phyloP scores from a whole-genome alignment of 805 yeast genomes.

The Yarrowia divulgata region DNA sequence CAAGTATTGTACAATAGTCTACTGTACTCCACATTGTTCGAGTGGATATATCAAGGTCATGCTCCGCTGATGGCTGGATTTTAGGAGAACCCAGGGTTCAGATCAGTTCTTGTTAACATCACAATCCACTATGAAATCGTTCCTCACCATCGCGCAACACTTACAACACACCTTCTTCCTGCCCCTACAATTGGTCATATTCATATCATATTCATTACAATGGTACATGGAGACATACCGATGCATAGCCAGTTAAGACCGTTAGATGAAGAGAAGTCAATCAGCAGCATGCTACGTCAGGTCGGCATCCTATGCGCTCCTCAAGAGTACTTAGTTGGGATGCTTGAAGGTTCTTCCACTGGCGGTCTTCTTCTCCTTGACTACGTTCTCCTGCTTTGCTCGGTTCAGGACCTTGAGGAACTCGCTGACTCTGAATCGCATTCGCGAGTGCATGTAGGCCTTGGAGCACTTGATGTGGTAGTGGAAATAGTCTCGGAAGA shows the following conservation, averaged over 20 bases:
- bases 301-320: background rate
- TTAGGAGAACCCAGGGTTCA: no score
- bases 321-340: background rate
- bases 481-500: constrained; percentile 96
- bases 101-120: no score
- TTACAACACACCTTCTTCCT: no score
- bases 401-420: constrained; percentile 94
- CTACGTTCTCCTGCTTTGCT: constrained; percentile 92
- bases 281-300: background rate
- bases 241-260: constrained; percentile 4
- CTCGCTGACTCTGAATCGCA: constrained; percentile 94
- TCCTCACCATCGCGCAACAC: no score
- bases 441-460: constrained; percentile 97
- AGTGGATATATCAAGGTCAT: no score
- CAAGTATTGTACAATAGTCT: no score
- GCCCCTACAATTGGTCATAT: background rate
- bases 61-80: no score
- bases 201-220: constrained; percentile 19
- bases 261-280: background rate
- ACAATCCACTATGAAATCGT: no score
- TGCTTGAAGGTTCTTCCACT: constrained; percentile 70
- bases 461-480: constrained; percentile 98
- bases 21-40: no score
- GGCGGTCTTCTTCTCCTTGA: constrained; percentile 77
- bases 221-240: background rate